Percentiles rank a stretch among this genome's conserved stretches.
Evolutionary conservation across 140 eudicot genomes (phyloP).

Genomic region (Ambrosia hybrid): DNA sequence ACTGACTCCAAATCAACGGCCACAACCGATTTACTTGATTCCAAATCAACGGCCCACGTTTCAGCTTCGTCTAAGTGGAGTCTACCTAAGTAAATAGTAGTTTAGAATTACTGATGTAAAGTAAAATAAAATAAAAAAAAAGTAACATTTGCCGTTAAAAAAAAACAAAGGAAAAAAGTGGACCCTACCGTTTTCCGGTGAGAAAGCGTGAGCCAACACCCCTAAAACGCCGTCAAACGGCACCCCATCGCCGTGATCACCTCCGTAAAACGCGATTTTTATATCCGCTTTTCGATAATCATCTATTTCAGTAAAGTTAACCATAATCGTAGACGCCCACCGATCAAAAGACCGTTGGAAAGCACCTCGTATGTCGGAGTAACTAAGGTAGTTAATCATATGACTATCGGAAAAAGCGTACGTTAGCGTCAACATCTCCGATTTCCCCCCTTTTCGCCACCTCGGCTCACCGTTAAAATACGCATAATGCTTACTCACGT

Average conservation of each 20-base stretch:
- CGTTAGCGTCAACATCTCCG: slow-evolving; percentile 46
- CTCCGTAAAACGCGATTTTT: slow-evolving; percentile 58
- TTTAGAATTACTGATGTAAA: no score
- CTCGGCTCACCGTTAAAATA: slow-evolving; percentile 66
- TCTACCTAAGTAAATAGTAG: no score
- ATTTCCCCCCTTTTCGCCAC: slow-evolving; percentile 35
- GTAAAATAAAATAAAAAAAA: no score
- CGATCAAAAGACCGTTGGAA: slow-evolving; percentile 61
- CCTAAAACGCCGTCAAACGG: slow-evolving; percentile 83
- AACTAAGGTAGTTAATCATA: slow-evolving; percentile 41
- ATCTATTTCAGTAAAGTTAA: slow-evolving; percentile 53
- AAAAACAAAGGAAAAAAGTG: no score
- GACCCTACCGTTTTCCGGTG: slow-evolving; percentile 68
- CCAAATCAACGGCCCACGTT: slow-evolving; percentile 76
- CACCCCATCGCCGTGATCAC: slow-evolving; percentile 94
- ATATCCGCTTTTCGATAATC: slow-evolving; percentile 49
- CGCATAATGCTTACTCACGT: slow-evolving; percentile 48
- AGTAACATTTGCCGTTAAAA: no score
- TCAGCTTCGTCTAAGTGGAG: slow-evolving; percentile 72
- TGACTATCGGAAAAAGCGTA: slow-evolving; percentile 57
- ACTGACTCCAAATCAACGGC: slow-evolving; percentile 88
- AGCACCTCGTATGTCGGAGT: slow-evolving; percentile 38
- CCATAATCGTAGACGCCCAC: slow-evolving; percentile 76
- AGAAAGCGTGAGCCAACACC: slow-evolving; percentile 77
- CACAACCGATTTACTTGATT: slow-evolving; percentile 30